Base-by-base conservation (phyloP, 257 asterid genomes). In the Nicotiana tabacum region DNA sequence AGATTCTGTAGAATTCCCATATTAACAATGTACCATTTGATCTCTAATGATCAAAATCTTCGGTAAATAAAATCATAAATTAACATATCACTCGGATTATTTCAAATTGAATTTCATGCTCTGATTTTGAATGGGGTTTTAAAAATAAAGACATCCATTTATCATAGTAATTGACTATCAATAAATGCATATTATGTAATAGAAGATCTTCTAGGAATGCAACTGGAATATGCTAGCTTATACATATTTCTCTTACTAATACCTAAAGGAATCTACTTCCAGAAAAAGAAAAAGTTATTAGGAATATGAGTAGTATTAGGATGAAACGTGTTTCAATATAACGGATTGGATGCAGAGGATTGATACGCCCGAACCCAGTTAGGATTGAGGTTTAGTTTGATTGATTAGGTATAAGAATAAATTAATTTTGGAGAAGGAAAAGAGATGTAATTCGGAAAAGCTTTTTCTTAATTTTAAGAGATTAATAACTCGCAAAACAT, bases 311-410 rank as follows among this genome's bases (percentile, higher is more conserved):
- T 68, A 68, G 77, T 37, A 69, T 69, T 37, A 69, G 56, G 77
- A 69, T n/a, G 32, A 69, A 69, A 21, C 21, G 56, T 6, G 17
- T 9, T 35, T 11, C 33, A 43, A 70, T 21, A 43, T 21, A 70
- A 70, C 1, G 1, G 58, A 70, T 43, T 43, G 78, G 7, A 70
- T 43, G 78, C 78, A 70, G 58, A 43, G 60, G 53, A 70, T 21
- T 39, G 35, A 37, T 37, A 37, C 11, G 60, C n/a, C 58, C 12
- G 60, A 70, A n/a, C 29, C 10, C 18, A 43, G 78, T 43, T 43
- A 70, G 37, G 78, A 70, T 70, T 70, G 78, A 70, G 37, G 58
- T 70, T 70, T 70, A 21, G 37, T 12, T 69, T 39, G 57, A 69
- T 43, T 68, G 55, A 35, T 69, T 24, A 8, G 32, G 77, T 37